phyloP scores from a whole-genome alignment of 805 yeast species.

The Cyberlindnera mycetangii region DNA sequence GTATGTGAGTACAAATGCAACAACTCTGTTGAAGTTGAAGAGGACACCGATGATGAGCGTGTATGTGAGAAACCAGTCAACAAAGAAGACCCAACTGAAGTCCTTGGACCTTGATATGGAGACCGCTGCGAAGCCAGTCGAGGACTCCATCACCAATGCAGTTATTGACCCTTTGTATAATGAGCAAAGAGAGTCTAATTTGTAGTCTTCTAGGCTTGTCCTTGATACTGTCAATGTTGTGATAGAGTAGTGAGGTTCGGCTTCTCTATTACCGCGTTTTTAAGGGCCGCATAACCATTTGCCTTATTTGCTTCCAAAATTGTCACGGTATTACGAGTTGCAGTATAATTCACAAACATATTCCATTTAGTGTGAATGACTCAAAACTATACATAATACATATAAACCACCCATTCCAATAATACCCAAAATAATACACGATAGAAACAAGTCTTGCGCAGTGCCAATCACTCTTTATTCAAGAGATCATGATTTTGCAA shows the following conservation, averaged over 20 bases:
- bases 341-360: too few species aligned
- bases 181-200: background rate
- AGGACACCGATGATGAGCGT: slow-evolving; percentile 59
- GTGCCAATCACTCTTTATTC: slow-evolving; percentile 2
- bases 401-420: background rate
- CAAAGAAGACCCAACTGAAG: slow-evolving; percentile 72
- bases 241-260: background rate
- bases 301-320: background rate
- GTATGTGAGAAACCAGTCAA: slow-evolving; percentile 75
- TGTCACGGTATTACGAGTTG: background rate
- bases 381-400: background rate
- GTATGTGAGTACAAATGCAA: slow-evolving; percentile 58
- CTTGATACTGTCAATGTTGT: background rate
- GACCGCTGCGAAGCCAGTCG: slow-evolving; percentile 30
- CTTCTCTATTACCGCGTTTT: too few species aligned
- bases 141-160: slow-evolving; percentile 23
- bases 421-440: background rate
- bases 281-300: too few species aligned
- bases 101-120: slow-evolving; percentile 30
- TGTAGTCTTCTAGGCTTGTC: background rate
- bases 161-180: background rate
- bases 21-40: slow-evolving; percentile 72
- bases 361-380: background rate
- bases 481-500: slow-evolving; percentile 58
- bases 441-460: background rate